Evolutionary conservation across 169 alveolate genomes (phyloP).

Genomic region (Pseudocohnilembus persalinus): DNA sequence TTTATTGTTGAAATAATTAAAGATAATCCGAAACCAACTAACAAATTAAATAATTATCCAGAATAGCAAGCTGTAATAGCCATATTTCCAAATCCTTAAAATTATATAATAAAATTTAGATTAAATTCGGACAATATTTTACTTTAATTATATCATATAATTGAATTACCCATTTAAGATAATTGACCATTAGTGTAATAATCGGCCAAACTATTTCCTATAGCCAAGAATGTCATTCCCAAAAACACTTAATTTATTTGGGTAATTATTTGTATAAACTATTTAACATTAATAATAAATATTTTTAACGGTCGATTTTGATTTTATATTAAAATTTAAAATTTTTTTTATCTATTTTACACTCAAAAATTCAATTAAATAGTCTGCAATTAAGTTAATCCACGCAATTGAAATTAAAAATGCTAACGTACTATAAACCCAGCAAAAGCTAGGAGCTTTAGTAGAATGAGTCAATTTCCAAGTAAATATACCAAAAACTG

Average conservation of each 20-base stretch:
- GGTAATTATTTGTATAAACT: slow-evolving; percentile 32
- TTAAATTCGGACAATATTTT: no score
- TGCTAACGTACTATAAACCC: slow-evolving; percentile 1
- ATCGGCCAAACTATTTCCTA: slow-evolving; percentile 74
- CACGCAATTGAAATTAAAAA: slow-evolving; percentile 37
- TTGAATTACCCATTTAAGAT: slow-evolving; percentile 30
- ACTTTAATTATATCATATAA: no score
- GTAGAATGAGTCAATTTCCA: slow-evolving; percentile 17
- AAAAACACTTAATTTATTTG: slow-evolving; percentile 43
- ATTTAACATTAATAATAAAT: neutral
- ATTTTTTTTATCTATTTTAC: neutral
- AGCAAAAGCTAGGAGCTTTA: neutral
- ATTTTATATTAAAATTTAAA: neutral
- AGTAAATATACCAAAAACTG: neutral
- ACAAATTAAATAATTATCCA: slow-evolving; percentile 50
- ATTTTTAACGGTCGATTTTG: neutral
- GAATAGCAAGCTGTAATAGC: slow-evolving; percentile 62
- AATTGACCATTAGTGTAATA: slow-evolving; percentile 45
- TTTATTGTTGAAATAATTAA: slow-evolving; percentile 28
- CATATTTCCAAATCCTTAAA: slow-evolving; percentile 40
- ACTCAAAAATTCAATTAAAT: slow-evolving; percentile 24
- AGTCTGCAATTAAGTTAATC: slow-evolving; percentile 16
- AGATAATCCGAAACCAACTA: slow-evolving; percentile 55
- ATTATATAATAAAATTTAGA: no score
- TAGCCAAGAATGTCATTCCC: slow-evolving; percentile 68